Evolutionary conservation across 768 basidiomycete genomes (phyloP).

Genomic region (Kwoniella heveanensis): DNA sequence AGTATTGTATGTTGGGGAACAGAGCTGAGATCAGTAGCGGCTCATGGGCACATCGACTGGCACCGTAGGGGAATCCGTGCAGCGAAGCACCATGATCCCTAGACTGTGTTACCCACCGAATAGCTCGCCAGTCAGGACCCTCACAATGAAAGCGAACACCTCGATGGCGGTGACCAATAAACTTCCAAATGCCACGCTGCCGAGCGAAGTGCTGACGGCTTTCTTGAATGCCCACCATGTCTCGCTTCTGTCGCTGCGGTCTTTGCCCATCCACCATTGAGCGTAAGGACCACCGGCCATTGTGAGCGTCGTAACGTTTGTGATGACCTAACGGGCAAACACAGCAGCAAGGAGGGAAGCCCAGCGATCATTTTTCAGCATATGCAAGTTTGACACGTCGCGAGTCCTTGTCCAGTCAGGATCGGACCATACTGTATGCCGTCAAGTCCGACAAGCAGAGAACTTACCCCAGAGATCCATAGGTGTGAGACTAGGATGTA

Average conservation of each 20-base stretch:
- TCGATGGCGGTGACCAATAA: conserved; percentile 8
- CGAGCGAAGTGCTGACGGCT: conserved; percentile 6
- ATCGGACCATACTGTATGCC: background rate
- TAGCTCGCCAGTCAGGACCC: background rate
- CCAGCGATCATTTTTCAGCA: no score
- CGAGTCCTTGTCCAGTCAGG: no score
- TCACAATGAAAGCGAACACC: conserved; percentile 3
- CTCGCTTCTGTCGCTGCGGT: conserved; percentile 4
- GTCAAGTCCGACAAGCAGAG: background rate
- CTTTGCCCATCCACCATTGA: conserved; percentile 9
- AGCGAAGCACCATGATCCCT: background rate
- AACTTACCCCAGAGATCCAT: conserved; percentile 15
- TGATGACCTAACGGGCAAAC: conserved; percentile 11
- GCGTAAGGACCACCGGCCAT: conserved; percentile 16
- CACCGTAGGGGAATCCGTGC: background rate
- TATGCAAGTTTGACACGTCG: no score
- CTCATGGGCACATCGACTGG: background rate
- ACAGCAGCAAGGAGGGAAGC: no score
- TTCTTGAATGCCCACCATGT: conserved; percentile 9
- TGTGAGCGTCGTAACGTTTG: conserved; percentile 3
- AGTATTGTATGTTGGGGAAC: no score
- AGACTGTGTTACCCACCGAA: conserved; percentile 10
- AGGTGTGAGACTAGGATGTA: conserved; percentile 5
- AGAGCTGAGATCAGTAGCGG: no score
- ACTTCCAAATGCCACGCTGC: conserved; percentile 15